phyloP scores from a whole-genome alignment of 2,329 filamentous ascomycete species.

The Ceratocystis colombiana region DNA sequence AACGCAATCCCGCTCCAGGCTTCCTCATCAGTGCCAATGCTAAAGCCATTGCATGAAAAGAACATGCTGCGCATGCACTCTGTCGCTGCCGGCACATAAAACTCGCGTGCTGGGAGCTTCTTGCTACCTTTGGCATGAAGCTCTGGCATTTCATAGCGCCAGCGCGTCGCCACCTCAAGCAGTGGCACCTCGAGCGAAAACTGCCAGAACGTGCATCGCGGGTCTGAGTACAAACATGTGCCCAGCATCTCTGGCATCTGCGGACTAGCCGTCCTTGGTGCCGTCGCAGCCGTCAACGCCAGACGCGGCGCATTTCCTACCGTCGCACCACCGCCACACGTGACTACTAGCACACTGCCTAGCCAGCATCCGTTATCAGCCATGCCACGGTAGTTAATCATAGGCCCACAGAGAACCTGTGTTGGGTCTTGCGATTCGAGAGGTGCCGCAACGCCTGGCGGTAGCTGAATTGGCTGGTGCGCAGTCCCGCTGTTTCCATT shows the following conservation, averaged over 20 bases:
- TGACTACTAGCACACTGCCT: constrained; percentile 78
- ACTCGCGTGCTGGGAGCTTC: constrained; percentile 53
- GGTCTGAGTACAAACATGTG: constrained; percentile 55
- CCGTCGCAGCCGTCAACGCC: constrained; percentile 12
- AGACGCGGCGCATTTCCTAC: constrained; percentile 20
- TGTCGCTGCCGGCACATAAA: constrained; percentile 72
- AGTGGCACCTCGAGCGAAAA: constrained; percentile 77
- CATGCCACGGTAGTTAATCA: constrained; percentile 71
- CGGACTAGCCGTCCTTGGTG: constrained; percentile 11
- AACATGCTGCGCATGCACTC: constrained; percentile 99
- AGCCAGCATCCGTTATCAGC: constrained; percentile 59
- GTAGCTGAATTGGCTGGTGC: constrained; percentile 43
- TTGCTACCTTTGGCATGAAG: constrained; percentile 50
- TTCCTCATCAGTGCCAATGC: constrained; percentile 71
- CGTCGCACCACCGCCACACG: constrained; percentile 48
- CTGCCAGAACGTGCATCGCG: constrained; percentile 76
- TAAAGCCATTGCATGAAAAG: constrained; percentile 96
- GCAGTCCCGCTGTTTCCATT: constrained; percentile 33
- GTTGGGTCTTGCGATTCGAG: constrained; percentile 37
- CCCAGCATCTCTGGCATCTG: constrained; percentile 36
- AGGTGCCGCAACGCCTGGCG: constrained; percentile 24
- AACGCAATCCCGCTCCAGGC: constrained; percentile 83
- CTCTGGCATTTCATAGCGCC: constrained; percentile 65
- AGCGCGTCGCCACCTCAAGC: constrained; percentile 56
- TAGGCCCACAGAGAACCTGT: constrained; percentile 59